Conservation (phyloP, 495 filamentous ascomycete species). For the Cairneyella variabilis region DNA sequence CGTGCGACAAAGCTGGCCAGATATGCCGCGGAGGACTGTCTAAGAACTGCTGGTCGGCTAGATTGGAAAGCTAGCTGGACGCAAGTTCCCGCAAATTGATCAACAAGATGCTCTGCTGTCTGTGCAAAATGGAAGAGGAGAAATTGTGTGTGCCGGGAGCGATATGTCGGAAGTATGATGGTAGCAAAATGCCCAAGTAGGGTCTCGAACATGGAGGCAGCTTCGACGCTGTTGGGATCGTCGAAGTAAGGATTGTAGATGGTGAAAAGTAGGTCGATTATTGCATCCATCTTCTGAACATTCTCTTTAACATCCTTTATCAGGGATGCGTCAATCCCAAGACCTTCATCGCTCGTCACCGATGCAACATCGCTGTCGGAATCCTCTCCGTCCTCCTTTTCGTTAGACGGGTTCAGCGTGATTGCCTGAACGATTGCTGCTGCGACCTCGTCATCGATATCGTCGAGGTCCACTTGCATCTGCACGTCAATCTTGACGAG, state of each 20-base stretch:
- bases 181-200: slow-evolving; percentile 77
- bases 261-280: slow-evolving; percentile 83
- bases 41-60: slow-evolving; percentile 59
- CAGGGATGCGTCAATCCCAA: slow-evolving; percentile 39
- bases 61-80: slow-evolving; percentile 61
- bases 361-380: slow-evolving; percentile 58
- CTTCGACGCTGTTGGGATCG: slow-evolving; percentile 43
- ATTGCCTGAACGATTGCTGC: slow-evolving; percentile 41
- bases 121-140: slow-evolving; percentile 93
- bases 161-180: slow-evolving; percentile 84
- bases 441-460: slow-evolving; percentile 56
- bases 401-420: slow-evolving; percentile 29
- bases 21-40: slow-evolving; percentile 86
- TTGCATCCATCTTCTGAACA: slow-evolving; percentile 87
- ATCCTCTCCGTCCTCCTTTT: slow-evolving; percentile 53
- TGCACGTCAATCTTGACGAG: slow-evolving; percentile 92
- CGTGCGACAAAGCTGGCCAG: slow-evolving; percentile 89
- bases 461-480: slow-evolving; percentile 88
- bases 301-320: slow-evolving; percentile 68
- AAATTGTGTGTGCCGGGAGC: slow-evolving; percentile 83
- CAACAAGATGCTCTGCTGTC: slow-evolving; percentile 64
- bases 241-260: slow-evolving; percentile 70
- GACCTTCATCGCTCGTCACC: slow-evolving; percentile 43
- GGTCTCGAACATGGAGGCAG: slow-evolving; percentile 57
- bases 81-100: slow-evolving; percentile 76